Percentiles rank a stretch among this genome's conserved stretches.
These are phyloP conservation scores for Clarireedia hainanense DNA, from an alignment of 2,329 filamentous ascomycete species.

Conservation along the genomic window DNA sequence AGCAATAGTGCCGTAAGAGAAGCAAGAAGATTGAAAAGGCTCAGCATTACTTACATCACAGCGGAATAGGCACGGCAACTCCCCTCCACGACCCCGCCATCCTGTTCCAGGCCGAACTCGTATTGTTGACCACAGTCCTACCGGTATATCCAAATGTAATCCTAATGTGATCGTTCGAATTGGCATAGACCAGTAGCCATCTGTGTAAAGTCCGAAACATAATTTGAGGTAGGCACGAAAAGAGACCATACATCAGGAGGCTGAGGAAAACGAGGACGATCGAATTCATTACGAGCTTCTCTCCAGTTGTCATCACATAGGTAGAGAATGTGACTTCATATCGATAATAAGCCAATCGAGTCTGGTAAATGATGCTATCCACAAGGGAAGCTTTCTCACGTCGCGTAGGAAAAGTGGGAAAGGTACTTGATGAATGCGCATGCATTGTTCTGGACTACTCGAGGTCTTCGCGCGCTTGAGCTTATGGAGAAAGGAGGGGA, in stretches of 20 bases:
- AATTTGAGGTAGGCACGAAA: conserved; percentile 7
- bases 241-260: conserved; percentile 6
- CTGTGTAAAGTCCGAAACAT: background rate
- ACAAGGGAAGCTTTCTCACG: background rate
- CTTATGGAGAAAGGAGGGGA: background rate
- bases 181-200: conserved; percentile 8
- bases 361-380: background rate
- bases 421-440: background rate
- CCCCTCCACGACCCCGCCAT: background rate
- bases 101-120: background rate
- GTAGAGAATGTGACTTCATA: conserved; percentile 39
- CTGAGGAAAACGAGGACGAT: conserved; percentile 27
- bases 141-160: background rate
- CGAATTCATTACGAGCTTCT: conserved; percentile 35
- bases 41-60: background rate
- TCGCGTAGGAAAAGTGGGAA: background rate
- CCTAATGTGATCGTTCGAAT: background rate
- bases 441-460: background rate
- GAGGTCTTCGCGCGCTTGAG: background rate
- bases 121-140: background rate
- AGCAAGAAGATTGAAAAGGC: background rate
- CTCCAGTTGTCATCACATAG: conserved; percentile 36
- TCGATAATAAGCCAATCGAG: conserved; percentile 28
- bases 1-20: background rate
- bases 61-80: background rate